Evolutionary conservation across 805 yeast genomes (phyloP), one percentile per base, ranked within the genome.

Genomic region (Pichia deserticola): DNA sequence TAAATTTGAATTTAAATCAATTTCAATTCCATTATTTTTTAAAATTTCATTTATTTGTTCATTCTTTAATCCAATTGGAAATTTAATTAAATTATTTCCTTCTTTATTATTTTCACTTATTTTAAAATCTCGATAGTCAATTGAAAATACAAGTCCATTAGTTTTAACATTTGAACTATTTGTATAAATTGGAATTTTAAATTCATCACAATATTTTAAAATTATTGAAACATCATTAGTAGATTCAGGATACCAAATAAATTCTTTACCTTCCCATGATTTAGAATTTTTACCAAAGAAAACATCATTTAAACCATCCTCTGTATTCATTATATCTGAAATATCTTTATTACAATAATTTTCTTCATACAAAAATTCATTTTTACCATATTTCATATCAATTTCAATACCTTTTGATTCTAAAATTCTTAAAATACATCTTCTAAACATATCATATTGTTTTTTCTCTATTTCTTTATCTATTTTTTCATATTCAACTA

Each of bases 181-280:
- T 1, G 56, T 57, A 33, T 51, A 55, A 3, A 63, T 59, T 13
- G 66, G 66, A 13, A 64, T 60, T 36, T 56, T 52, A 45, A 59
- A 64, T 36, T 54, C 58, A 29, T 60, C 59, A 40, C 66, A 61
- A 29, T 55, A 46, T 34, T 54, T 53, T 43, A 64, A 33, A 29
- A 64, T 54, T 1, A 32, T 36, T 1, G 63, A 42, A 7, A 62
- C 57, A 40, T 64, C 60, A 10, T 55, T 45, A 2, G 65, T 55
- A 9, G 49, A 41, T 33, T 51, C 50, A 3, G 67, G 67, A 40
- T 51, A 53, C 38, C 61, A 40, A 7, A 48, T 46, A 44, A 56
- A 62, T 12, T 45, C 33, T 42, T 55, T 60, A 20, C 40, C 44
- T 13, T 52, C 36, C 43, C 51, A 50, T 5, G 45, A 47, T 11